These are phyloP conservation scores for Dissophora globulifera DNA, from an alignment of 192 early-diverging fungal genomes.

Conservation along the genomic window DNA sequence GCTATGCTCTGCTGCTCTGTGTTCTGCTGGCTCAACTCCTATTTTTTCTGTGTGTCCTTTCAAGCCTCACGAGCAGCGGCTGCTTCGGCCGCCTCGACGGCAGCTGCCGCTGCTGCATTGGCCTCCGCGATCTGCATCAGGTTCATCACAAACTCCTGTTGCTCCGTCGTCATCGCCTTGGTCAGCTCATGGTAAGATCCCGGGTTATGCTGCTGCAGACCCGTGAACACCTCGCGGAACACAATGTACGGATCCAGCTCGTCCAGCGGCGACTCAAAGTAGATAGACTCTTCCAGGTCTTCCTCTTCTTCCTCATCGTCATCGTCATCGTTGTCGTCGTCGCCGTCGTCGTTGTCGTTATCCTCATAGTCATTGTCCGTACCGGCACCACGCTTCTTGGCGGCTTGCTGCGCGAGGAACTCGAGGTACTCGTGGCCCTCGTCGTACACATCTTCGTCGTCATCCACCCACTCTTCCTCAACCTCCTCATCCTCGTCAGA, in stretches of 20 bases:
- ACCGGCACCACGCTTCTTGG: conserved; percentile 57
- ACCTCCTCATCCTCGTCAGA: conserved; percentile 56
- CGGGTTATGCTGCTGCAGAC: conserved; percentile 66
- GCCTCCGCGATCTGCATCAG: conserved; percentile 58
- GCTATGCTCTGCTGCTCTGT: too few relatives aligned
- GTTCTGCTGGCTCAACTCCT: neutral
- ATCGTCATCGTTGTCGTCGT: conserved; percentile 59
- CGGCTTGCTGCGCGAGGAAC: conserved; percentile 54
- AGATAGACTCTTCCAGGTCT: conserved; percentile 78
- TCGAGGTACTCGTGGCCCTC: conserved; percentile 58
- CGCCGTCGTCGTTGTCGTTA: conserved; percentile 55
- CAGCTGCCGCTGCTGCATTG: conserved; percentile 37
- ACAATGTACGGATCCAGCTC: conserved; percentile 77
- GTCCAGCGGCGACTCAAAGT: conserved; percentile 84
- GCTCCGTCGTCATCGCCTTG: conserved; percentile 62
- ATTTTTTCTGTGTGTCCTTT: neutral
- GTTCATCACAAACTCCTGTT: conserved; percentile 61
- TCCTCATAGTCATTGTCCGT: conserved; percentile 55
- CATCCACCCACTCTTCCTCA: conserved; percentile 68
- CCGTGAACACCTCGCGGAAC: conserved; percentile 74
- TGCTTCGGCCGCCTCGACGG: too few relatives aligned
- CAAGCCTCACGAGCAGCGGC: conserved; percentile 23
- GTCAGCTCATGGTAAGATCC: conserved; percentile 65
- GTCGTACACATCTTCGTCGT: conserved; percentile 61
- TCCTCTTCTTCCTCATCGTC: conserved; percentile 75